Percentiles rank a stretch among this genome's conserved stretches.
Evolutionary conservation across 257 asterid genomes (phyloP).

Genomic region (Galeopsis tetrahit): DNA sequence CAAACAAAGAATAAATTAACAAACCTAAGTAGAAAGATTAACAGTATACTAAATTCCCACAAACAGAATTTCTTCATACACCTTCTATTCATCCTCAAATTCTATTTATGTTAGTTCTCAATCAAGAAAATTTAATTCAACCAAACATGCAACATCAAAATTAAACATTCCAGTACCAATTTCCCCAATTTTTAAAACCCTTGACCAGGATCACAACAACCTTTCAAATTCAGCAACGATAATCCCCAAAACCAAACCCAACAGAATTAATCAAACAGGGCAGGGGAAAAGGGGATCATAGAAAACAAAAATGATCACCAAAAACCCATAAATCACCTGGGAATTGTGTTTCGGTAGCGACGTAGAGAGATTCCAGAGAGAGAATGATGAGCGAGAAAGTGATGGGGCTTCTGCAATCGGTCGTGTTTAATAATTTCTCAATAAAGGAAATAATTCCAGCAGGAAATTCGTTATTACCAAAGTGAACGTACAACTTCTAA

Average conservation of each 20-base stretch:
- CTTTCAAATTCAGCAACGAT: constrained; percentile 28
- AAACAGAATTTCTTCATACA: constrained; percentile 20
- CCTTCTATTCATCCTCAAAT: neutral
- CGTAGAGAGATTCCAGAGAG: constrained; percentile 26
- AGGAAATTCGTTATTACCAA: constrained; percentile 24
- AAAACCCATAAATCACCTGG: constrained; percentile 28
- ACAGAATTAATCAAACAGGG: neutral
- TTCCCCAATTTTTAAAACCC: constrained; percentile 8
- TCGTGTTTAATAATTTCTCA: constrained; percentile 31
- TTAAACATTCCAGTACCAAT: neutral
- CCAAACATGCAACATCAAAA: neutral
- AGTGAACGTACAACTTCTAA: constrained; percentile 17
- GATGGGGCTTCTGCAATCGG: constrained; percentile 33
- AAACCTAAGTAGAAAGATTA: constrained; percentile 5
- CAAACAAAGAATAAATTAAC: constrained; percentile 14
- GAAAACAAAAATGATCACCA: constrained; percentile 28
- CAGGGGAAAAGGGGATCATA: constrained; percentile 33
- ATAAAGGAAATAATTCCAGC: constrained; percentile 29
- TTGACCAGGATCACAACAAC: constrained; percentile 28
- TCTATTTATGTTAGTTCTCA: neutral
- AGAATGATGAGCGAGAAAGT: constrained; percentile 38
- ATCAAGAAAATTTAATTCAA: neutral
- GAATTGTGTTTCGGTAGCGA: constrained; percentile 23
- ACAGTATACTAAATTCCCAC: neutral
- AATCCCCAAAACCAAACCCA: constrained; percentile 9